Percentiles rank a stretch among this genome's conserved stretches.
Evolutionary conservation across 495 filamentous ascomycete genomes (phyloP).

Genomic region (Penicillium subrubescens): DNA sequence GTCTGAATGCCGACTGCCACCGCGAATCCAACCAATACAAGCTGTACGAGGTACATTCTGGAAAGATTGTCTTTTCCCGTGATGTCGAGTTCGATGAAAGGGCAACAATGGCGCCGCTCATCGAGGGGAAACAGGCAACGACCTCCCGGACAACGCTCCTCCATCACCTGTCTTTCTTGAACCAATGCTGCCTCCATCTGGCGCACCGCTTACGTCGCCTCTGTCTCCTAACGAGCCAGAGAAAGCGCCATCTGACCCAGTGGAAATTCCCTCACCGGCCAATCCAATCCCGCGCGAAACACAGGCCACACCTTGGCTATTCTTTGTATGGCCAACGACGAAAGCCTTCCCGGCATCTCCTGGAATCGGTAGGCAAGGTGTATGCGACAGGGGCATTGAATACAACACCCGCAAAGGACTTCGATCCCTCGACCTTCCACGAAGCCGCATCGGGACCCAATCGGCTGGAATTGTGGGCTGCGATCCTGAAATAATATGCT

Average conservation of each 20-base stretch:
- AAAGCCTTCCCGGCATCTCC: neutral
- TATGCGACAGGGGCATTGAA: neutral
- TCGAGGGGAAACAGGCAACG: neutral
- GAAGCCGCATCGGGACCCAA: neutral
- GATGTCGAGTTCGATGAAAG: neutral
- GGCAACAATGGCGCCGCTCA: neutral
- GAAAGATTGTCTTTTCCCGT: neutral
- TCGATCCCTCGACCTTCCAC: neutral
- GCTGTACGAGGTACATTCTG: neutral
- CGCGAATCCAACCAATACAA: neutral
- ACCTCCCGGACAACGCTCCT: neutral
- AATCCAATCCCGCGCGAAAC: neutral
- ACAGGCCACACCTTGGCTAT: neutral
- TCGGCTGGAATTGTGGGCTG: neutral
- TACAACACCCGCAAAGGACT: neutral
- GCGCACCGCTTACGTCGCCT: neutral
- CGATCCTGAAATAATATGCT: neutral
- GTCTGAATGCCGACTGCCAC: neutral
- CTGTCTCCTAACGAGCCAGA: neutral
- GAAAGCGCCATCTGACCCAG: neutral
- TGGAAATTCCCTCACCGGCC: neutral
- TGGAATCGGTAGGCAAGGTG: neutral
- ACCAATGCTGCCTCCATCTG: neutral
- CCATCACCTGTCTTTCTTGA: neutral
- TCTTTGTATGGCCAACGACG: neutral